phyloP scores from a whole-genome alignment of 2,329 filamentous ascomycete genomes.

The Amauroascus verrucosus region DNA sequence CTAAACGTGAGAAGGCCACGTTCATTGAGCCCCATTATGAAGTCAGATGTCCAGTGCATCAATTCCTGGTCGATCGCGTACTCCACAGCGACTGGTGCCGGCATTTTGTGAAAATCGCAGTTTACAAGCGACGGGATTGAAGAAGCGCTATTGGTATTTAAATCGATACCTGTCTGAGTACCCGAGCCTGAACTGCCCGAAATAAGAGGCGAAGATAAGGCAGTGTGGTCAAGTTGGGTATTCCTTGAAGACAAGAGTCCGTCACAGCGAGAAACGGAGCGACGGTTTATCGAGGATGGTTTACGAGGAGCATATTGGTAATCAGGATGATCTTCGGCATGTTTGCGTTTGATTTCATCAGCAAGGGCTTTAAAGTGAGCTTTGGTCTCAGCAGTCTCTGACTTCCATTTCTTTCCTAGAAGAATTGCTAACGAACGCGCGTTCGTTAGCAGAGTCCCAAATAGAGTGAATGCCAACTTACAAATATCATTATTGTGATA shows the following conservation, averaged over 20 bases:
- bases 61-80: constrained; percentile 4
- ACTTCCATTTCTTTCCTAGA: constrained; percentile 35
- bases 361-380: constrained; percentile 32
- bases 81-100: not conserved
- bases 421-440: constrained; percentile 26
- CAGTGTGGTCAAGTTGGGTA: not conserved
- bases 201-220: not conserved
- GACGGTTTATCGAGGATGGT: constrained; percentile 38
- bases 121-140: not conserved
- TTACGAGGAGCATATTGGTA: constrained; percentile 41
- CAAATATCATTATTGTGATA: constrained; percentile 40
- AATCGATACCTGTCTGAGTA: not conserved
- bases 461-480: constrained; percentile 24
- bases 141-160: not conserved
- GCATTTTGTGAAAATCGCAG: not conserved
- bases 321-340: constrained; percentile 32
- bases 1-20: constrained; percentile 8
- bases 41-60: constrained; percentile 8
- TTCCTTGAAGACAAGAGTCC: constrained; percentile 1
- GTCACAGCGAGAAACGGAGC: constrained; percentile 29
- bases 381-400: constrained; percentile 29
- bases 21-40: constrained; percentile 9
- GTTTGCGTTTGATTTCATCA: constrained; percentile 32
- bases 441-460: constrained; percentile 11
- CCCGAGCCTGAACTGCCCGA: not conserved